Percentiles rank a stretch among this genome's conserved stretches.
Conservation (phyloP, 2,329 filamentous ascomycete species). For the Fusarium abutilonis region DNA sequence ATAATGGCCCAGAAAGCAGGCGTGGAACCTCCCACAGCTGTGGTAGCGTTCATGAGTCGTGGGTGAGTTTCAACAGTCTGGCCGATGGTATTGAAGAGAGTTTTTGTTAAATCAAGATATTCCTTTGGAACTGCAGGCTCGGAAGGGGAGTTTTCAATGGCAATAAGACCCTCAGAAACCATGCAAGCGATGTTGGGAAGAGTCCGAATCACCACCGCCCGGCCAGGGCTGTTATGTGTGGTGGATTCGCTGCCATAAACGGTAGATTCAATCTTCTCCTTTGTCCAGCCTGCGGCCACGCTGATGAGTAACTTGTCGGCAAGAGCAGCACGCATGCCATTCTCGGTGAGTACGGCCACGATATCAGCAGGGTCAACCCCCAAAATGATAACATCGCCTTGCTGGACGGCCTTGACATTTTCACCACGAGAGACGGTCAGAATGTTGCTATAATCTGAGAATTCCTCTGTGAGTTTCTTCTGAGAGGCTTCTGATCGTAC, state of each 20-base stretch:
- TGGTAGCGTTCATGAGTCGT: constrained; percentile 65
- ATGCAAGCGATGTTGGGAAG: constrained; percentile 51
- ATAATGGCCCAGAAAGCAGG: constrained; percentile 69
- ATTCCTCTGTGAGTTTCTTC: constrained; percentile 33
- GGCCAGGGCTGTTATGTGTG: constrained; percentile 13
- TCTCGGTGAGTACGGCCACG: constrained; percentile 49
- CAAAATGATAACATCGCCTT: constrained; percentile 56
- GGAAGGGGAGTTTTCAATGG: constrained; percentile 44
- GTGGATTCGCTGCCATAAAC: constrained; percentile 47
- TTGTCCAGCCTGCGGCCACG: constrained; percentile 61
- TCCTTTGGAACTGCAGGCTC: constrained; percentile 34
- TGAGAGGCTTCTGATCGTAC: constrained; percentile 46
- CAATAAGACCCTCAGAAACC: constrained; percentile 48
- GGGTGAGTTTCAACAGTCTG: constrained; percentile 61
- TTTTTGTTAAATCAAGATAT: constrained; percentile 45
- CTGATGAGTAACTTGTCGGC: constrained; percentile 60
- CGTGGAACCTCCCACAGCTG: constrained; percentile 67
- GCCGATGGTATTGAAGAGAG: constrained; percentile 66
- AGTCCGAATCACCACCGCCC: constrained; percentile 46
- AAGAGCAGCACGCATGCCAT: constrained; percentile 53
- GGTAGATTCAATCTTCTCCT: constrained; percentile 50
- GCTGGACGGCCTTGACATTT: constrained; percentile 48
- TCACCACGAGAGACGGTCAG: constrained; percentile 47
- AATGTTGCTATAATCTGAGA: constrained; percentile 23
- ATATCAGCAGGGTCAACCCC: constrained; percentile 59